These are phyloP conservation scores for Solanum tarapatanum DNA, from an alignment of 257 asterid genomes.

Conservation along the genomic window DNA sequence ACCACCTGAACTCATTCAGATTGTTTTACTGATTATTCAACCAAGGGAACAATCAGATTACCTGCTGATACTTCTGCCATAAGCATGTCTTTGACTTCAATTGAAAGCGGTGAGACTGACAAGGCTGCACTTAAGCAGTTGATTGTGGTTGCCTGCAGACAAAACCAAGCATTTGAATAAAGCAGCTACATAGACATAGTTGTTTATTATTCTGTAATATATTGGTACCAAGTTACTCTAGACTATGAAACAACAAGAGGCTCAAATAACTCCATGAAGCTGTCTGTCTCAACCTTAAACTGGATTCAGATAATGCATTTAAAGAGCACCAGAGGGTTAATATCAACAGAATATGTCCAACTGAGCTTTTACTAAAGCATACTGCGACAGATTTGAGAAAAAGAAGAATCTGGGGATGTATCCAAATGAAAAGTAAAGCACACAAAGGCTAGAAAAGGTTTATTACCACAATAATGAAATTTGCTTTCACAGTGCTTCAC, in stretches of 20 bases:
- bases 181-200: neutral
- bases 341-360: neutral
- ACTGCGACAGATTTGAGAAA: neutral
- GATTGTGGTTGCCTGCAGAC: conserved; percentile 58
- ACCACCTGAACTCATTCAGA: neutral
- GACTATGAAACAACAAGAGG: neutral
- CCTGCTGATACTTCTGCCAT: conserved; percentile 58
- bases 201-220: neutral
- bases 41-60: conserved; percentile 14
- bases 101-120: conserved; percentile 62
- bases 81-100: conserved; percentile 50
- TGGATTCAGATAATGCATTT: neutral
- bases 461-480: neutral
- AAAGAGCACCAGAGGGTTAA: neutral
- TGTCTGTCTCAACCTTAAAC: neutral
- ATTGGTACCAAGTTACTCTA: neutral
- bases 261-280: neutral
- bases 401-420: neutral
- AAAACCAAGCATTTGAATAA: neutral
- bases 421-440: neutral
- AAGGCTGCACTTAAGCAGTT: conserved; percentile 69
- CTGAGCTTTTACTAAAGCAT: neutral
- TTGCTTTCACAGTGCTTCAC: neutral
- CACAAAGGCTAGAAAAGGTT: neutral
- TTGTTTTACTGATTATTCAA: neutral